Conservation (phyloP, 2,329 filamentous ascomycete genomes). For the Alternaria ethzedia region DNA sequence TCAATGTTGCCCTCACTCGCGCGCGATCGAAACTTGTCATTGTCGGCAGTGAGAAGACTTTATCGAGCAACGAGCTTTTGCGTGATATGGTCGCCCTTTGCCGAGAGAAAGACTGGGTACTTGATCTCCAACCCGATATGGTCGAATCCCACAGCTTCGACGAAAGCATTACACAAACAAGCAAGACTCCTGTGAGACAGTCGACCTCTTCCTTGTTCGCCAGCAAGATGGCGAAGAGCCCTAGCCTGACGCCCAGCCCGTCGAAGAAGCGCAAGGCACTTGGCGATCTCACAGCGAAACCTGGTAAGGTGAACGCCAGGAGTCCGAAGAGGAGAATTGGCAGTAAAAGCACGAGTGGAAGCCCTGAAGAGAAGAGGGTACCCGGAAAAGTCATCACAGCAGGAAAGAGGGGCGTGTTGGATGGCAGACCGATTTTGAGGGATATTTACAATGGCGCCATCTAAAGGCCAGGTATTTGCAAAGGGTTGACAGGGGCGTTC, state of each 20-base stretch:
- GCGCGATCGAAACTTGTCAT: constrained; percentile 92
- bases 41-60: constrained; percentile 79
- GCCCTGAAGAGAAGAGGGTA: constrained; percentile 51
- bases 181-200: constrained; percentile 17
- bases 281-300: constrained; percentile 27
- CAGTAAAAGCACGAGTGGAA: constrained; percentile 27
- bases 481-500: not conserved
- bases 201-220: not conserved
- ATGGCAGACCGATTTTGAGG: constrained; percentile 71
- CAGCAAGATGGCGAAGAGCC: not conserved
- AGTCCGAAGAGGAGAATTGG: constrained; percentile 24
- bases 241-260: constrained; percentile 32
- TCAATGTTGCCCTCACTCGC: constrained; percentile 94
- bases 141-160: constrained; percentile 73
- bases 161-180: constrained; percentile 54
- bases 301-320: constrained; percentile 17
- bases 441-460: constrained; percentile 73
- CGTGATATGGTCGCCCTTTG: constrained; percentile 78
- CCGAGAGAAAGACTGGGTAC: constrained; percentile 78
- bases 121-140: constrained; percentile 71
- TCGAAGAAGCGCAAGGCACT: constrained; percentile 41
- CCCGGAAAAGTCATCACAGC: constrained; percentile 68
- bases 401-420: constrained; percentile 63
- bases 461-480: not conserved
- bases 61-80: constrained; percentile 75